A percentile compares a stretch with the other conserved stretches of the same genome.
These are phyloP conservation scores for Cyberlindnera saturnus DNA, from an alignment of 805 yeast genomes.

Conservation along the genomic window DNA sequence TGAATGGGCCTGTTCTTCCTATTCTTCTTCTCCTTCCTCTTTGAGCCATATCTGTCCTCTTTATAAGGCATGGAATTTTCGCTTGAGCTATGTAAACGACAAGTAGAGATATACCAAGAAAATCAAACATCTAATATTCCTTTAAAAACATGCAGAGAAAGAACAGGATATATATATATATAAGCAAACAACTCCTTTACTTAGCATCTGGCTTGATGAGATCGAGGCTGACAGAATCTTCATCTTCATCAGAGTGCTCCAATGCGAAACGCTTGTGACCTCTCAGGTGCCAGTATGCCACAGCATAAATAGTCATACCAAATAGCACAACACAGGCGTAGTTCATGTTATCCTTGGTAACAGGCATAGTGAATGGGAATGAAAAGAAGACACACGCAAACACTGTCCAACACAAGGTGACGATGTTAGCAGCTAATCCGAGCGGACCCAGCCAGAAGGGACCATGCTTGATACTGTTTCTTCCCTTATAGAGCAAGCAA, in stretches of 20 bases:
- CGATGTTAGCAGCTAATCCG: slow-evolving; percentile 45
- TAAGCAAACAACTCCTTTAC: too few relatives aligned
- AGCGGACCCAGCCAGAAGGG: slow-evolving; percentile 61
- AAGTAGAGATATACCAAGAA: too few relatives aligned
- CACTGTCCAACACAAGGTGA: slow-evolving; percentile 49
- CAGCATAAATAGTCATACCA: slow-evolving; percentile 37
- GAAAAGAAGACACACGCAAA: slow-evolving; percentile 58
- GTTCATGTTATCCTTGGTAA: slow-evolving; percentile 55
- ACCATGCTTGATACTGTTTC: slow-evolving; percentile 50
- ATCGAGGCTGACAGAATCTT: not conserved
- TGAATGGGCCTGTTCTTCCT: not conserved
- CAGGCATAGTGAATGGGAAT: slow-evolving; percentile 63
- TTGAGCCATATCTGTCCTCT: not conserved
- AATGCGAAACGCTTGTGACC: slow-evolving; percentile 29
- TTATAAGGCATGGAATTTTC: too few relatives aligned
- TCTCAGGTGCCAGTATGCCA: slow-evolving; percentile 47
- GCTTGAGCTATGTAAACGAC: too few relatives aligned
- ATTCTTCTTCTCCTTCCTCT: not conserved
- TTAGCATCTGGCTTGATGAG: too few relatives aligned
- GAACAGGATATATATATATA: too few relatives aligned
- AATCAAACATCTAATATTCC: too few relatives aligned
- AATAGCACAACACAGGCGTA: slow-evolving; percentile 54
- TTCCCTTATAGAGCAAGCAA: slow-evolving; percentile 42
- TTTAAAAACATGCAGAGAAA: too few relatives aligned
- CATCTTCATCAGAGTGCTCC: slow-evolving; percentile 15